Evolutionary conservation across 768 basidiomycete genomes (phyloP), one percentile per base, ranked within the genome.

Genomic region (Baorangia bicolor): DNA sequence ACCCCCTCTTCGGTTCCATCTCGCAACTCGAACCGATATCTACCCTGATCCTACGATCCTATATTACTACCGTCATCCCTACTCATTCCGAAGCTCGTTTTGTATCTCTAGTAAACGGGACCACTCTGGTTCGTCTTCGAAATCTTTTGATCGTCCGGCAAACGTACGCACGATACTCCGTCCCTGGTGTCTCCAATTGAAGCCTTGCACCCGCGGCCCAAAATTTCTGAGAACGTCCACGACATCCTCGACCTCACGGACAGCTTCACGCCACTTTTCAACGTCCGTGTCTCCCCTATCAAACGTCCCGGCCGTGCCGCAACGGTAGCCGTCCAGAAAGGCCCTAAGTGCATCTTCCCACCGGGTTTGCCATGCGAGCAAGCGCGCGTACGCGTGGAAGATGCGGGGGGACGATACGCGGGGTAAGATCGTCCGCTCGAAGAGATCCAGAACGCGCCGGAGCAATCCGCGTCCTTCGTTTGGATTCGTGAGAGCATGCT

Each of bases 51-150:
- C 33, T 50, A 27, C 45, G 35, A 59, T 51, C 48, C 53, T 59
- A 55, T 58, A 56, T 62, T 65, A 65, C 63, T 34, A 53, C 66
- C 66, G 52, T 27, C 44, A 18, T n/a, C 4, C 13, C 33, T 55
- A 55, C 37, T 51, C 60, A 39, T 39, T 65, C 45, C 60, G 54
- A 41, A 70, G 53, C 49, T 65, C 69, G 14, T 62, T 58, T 47
- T 85, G 75, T 63, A 94, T 69, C 57, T 78, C 82, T 64, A 78
- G 76, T 65, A 98, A 75, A 58, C 77, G 76, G 27, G 75, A 69
- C 87, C 90, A 98, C 75, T 93, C 94, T 5, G 85, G 81, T 69
- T 97, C 91, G 49, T 94, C 94, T 70, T 88, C 90, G 60, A 94
- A 98, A 55, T 86, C 91, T 71, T 78, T 86, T 56, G 91, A 92